Base-by-base conservation (phyloP, 31 red algal genomes). In the Pterothamnion heteromorphum region DNA sequence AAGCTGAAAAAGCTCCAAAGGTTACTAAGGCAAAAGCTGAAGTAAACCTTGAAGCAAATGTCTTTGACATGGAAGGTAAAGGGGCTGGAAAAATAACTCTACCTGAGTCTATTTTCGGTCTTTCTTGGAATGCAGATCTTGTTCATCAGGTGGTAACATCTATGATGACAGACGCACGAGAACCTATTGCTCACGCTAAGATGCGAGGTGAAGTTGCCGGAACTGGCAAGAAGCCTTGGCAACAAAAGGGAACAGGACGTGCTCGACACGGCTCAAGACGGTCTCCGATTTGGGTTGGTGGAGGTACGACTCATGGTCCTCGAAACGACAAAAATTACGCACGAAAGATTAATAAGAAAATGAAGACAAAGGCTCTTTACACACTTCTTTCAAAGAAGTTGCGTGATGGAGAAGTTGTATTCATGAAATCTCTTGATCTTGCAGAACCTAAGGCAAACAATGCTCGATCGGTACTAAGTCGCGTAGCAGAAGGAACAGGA, bases 211-310 rank as follows among this genome's bases (percentile, higher is more conserved):
- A 97, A 80, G 95, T 99, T 32, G 80, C 90, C 28, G 95, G 93
- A 34, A 94, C 95, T 22, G 94, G 93, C 26, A 58, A 92, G 14
- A 99, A 99, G 81, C 91, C 93, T 36, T 86, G 98, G 3, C 95
- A 96, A 18, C 98, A 99, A 88, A 99, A 99, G 90, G 98, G 98
- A 3, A 92, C 92, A 0, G 98, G 98, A 0, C 86, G 96, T 1
- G 92, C 96, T 2, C 92, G 98, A 4, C 94, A 94, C 74, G 98
- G 51, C 64, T 92, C 95, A 35, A 89, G 91, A 26, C 92, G 93
- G 3, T 94, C 96, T 26, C 96, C 96, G 21, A 93, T 96, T 39
- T 99, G 95, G 44, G 92, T 91, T 3, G 96, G 96, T 35, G 98
- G 98, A 32, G 98, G 98, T 2, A 74, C 80, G 0, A 93, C 94